Conservation (phyloP, 768 basidiomycete species). For the Glaciozyma antarctica region DNA sequence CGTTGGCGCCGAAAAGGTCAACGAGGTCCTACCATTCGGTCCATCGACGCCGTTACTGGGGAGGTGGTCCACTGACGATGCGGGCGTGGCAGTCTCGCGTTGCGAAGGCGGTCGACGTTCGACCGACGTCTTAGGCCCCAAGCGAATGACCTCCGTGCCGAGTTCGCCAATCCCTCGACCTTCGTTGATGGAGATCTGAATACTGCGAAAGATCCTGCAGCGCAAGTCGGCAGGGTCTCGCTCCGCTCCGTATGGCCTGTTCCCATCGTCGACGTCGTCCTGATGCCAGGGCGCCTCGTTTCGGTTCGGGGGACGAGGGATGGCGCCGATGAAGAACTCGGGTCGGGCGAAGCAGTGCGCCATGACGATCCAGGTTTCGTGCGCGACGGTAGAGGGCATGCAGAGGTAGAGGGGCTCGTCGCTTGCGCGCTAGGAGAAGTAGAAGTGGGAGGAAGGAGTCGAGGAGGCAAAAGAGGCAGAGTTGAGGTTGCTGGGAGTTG, state of each 20-base stretch:
- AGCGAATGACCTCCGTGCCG: slow-evolving; percentile 36
- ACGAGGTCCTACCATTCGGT: neutral
- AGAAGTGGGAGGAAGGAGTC: slow-evolving; percentile 1
- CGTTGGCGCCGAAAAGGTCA: neutral
- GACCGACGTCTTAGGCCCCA: slow-evolving; percentile 11
- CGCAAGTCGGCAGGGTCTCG: neutral
- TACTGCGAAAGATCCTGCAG: slow-evolving; percentile 66
- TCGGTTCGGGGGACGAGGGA: neutral
- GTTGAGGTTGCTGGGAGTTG: slow-evolving; percentile 15
- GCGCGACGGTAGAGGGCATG: slow-evolving; percentile 55
- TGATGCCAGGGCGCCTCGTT: neutral
- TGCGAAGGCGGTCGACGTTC: slow-evolving; percentile 4
- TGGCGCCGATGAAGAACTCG: slow-evolving; percentile 50
- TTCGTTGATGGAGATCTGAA: slow-evolving; percentile 62
- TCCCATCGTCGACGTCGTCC: slow-evolving; percentile 34
- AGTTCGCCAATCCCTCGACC: slow-evolving; percentile 60
- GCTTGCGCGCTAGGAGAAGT: too few relatives aligned
- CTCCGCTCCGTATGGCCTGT: neutral
- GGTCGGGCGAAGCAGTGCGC: slow-evolving; percentile 70
- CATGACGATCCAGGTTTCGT: slow-evolving; percentile 68
- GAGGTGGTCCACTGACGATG: slow-evolving; percentile 29
- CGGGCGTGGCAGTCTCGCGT: slow-evolving; percentile 3
- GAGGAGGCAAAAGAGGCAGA: slow-evolving; percentile 19
- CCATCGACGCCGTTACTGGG: slow-evolving; percentile 31
- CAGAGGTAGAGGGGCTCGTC: slow-evolving; percentile 65